Evolutionary conservation across 306 rosid species (phyloP).

Genomic region (Purshia tridentata): DNA sequence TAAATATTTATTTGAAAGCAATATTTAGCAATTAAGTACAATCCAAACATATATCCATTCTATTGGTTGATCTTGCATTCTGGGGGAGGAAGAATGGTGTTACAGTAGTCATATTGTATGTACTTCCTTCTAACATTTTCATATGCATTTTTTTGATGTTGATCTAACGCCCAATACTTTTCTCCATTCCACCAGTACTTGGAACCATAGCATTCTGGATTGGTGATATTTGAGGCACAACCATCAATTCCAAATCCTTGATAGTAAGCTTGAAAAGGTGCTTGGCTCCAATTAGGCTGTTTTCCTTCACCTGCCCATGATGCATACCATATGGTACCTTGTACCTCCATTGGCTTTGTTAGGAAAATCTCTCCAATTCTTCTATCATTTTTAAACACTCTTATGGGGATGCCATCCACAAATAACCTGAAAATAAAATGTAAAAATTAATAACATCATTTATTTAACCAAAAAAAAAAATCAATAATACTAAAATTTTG

Average conservation of each 20-base stretch:
- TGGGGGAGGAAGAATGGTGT: background rate
- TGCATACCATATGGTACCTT: slow-evolving; percentile 29
- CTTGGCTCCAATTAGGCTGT: slow-evolving; percentile 24
- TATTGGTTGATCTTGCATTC: background rate
- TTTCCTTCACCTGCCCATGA: slow-evolving; percentile 24
- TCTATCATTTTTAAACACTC: slow-evolving; percentile 27
- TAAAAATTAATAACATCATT: no score
- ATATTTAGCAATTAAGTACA: no score
- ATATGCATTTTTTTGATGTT: background rate
- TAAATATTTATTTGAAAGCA: no score
- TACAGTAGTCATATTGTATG: slow-evolving; percentile 32
- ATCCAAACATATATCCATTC: background rate
- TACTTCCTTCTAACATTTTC: slow-evolving; percentile 22
- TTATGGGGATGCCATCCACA: slow-evolving; percentile 26
- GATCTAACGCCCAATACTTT: slow-evolving; percentile 5
- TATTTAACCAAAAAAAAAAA: background rate
- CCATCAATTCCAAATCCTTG: slow-evolving; percentile 22
- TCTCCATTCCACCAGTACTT: slow-evolving; percentile 22
- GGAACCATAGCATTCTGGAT: slow-evolving; percentile 7
- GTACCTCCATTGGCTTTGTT: slow-evolving; percentile 17
- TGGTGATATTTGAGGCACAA: background rate
- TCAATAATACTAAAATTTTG: no score
- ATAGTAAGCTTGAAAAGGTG: slow-evolving; percentile 26
- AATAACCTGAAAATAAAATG: slow-evolving; percentile 17
- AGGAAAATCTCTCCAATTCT: slow-evolving; percentile 21